Base-by-base conservation (phyloP, 202 grass and related monocot genomes). In the Dendrocalamus latiflorus region DNA sequence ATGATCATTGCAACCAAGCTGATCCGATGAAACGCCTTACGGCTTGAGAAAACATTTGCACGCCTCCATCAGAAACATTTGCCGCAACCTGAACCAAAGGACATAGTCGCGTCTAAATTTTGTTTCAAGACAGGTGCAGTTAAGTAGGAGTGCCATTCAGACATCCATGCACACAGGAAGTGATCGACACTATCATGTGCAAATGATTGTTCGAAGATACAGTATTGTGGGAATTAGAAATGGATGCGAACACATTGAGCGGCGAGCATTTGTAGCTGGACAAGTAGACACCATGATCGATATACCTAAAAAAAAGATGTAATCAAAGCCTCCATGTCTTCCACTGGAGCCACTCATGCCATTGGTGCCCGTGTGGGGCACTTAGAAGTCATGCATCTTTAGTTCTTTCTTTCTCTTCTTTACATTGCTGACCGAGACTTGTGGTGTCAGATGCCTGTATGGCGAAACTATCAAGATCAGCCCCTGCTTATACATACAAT, bases 331-430 rank as follows among this genome's bases (percentile, higher is more conserved):
- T 25, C 25, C 36, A 80, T 76, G 18, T 68, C 69, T 59, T 60
- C 34, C 44, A 47, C 44, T 65, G 78, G 56, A 65, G 77, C 28
- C 41, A 70, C 65, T 85, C 76, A 85, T 89, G 71, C 60, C 81
- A 74, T 60, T 25, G 68, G 67, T 79, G 16, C 5, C 18, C 67
- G 36, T 65, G 75, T 86, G 80, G 75, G 72, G 51, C 69, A 79
- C 81, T 48, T 80, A 58, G 53, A 75, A 84, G 63, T 34, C 78
- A 48, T 16, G 65, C 58, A 39, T 77, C 38, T 64, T 54, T 87
- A 22, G 62, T 24, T 24, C 47, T 69, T 68, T 38, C 85, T 76
- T 85, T 89, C 87, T 82, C 87, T 86, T 86, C 88, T 89, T 89
- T 89, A 77, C 49, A 86, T 81, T 77, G 54, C 64, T 81, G 77